These are phyloP conservation scores for Bisporella sp. DNA, from an alignment of 2,329 filamentous ascomycete genomes.

Conservation along the genomic window DNA sequence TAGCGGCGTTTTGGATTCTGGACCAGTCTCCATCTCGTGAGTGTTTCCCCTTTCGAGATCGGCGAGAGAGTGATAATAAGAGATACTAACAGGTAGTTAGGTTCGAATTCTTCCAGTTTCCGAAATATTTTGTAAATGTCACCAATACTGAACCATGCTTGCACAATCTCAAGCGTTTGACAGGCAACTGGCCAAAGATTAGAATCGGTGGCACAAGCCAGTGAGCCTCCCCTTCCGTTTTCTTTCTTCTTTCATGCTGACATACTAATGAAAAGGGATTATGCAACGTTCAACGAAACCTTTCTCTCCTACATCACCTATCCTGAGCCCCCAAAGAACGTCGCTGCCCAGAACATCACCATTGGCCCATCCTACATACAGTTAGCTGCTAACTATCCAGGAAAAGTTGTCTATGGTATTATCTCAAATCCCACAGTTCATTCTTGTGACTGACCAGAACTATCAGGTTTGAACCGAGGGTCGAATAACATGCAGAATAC, in stretches of 20 bases:
- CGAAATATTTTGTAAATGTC: too few species aligned
- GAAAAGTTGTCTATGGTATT: not conserved
- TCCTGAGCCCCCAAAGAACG: not conserved
- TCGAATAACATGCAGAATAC: too few species aligned
- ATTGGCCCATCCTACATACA: not conserved
- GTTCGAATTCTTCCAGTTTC: too few species aligned
- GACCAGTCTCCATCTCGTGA: too few species aligned
- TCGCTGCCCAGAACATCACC: not conserved
- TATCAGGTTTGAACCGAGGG: slow-evolving; percentile 40
- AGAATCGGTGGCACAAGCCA: slow-evolving; percentile 2
- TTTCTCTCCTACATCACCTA: not conserved
- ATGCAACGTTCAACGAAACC: not conserved
- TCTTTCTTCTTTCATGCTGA: not conserved
- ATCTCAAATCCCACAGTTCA: not conserved
- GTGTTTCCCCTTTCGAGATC: too few species aligned
- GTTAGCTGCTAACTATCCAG: not conserved
- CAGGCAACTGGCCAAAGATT: slow-evolving; percentile 2
- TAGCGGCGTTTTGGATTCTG: too few species aligned
- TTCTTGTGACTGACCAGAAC: not conserved
- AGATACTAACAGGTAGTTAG: too few species aligned
- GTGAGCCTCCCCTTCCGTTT: not conserved
- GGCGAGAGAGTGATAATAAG: too few species aligned
- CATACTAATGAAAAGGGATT: not conserved
- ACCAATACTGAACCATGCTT: too few species aligned
- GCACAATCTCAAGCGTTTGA: too few species aligned